Evolutionary conservation across 2,329 filamentous ascomycete genomes (phyloP).

Genomic region (Venturiaceae sp.): DNA sequence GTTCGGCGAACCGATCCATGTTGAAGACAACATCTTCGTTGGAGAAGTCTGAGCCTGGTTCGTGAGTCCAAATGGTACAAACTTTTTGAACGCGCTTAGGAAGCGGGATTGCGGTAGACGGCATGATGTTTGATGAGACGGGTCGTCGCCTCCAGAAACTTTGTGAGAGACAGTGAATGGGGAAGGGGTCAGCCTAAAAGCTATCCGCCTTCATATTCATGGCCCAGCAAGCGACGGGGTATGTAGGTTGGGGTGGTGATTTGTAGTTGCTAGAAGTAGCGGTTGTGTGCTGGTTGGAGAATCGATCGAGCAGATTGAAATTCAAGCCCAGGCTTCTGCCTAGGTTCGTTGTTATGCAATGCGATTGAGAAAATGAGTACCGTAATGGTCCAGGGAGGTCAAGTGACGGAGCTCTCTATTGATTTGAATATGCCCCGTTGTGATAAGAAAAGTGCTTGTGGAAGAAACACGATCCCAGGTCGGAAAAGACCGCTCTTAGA

Average conservation of each 20-base stretch:
- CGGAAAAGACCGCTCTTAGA: neutral
- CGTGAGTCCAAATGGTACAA: constrained; percentile 48
- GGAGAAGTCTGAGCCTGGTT: constrained; percentile 59
- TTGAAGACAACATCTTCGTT: constrained; percentile 75
- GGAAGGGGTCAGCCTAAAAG: neutral
- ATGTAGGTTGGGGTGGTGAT: neutral
- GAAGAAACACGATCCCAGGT: neutral
- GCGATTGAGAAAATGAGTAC: neutral
- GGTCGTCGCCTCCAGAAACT: neutral
- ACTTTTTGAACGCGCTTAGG: constrained; percentile 24
- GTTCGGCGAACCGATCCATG: constrained; percentile 56
- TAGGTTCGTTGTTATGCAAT: neutral
- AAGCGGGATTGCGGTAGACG: neutral
- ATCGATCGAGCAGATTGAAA: neutral
- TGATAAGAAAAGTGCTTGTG: neutral
- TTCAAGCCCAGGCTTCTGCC: neutral
- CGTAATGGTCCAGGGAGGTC: neutral
- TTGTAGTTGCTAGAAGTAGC: neutral
- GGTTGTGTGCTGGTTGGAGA: neutral
- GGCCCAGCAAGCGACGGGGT: neutral
- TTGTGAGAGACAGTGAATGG: neutral
- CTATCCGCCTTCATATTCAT: neutral
- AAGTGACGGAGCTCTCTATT: neutral
- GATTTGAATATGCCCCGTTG: neutral
- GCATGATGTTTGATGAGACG: neutral